These are phyloP conservation scores for Fusarium sp. DNA, from an alignment of 2,329 filamentous ascomycete species.

Conservation along the genomic window DNA sequence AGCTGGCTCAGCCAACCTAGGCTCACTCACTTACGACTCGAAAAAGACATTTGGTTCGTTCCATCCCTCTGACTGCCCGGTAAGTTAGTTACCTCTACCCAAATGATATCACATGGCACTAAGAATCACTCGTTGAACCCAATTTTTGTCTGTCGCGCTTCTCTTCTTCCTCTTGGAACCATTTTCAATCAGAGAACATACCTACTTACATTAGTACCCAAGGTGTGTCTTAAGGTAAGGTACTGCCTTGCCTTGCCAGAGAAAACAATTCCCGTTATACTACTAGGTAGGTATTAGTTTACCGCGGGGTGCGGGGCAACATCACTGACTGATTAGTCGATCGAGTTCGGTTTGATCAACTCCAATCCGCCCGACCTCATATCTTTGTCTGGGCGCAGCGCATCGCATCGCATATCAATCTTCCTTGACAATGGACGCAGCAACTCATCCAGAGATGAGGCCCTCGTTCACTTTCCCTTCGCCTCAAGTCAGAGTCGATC, in stretches of 20 bases:
- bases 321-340: not conserved
- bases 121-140: not conserved
- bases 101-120: constrained; percentile 3
- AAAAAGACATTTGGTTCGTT: not conserved
- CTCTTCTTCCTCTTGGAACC: not conserved
- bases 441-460: constrained; percentile 28
- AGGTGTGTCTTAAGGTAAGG: not conserved
- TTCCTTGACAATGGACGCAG: constrained; percentile 36
- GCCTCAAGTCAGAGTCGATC: constrained; percentile 45
- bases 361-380: not conserved
- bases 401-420: not conserved
- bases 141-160: not conserved
- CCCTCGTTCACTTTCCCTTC: constrained; percentile 41
- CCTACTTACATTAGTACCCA: not conserved
- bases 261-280: not conserved
- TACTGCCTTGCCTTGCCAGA: not conserved
- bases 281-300: not conserved
- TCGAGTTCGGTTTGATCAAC: not conserved
- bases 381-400: not conserved
- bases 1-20: constrained; percentile 9
- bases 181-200: not conserved
- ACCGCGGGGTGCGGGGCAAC: constrained; percentile 37
- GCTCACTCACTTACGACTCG: not conserved
- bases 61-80: not conserved
- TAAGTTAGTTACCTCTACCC: not conserved